Base-by-base conservation (phyloP, 2,329 filamentous ascomycete species). In the Aureobasidium zeae region DNA sequence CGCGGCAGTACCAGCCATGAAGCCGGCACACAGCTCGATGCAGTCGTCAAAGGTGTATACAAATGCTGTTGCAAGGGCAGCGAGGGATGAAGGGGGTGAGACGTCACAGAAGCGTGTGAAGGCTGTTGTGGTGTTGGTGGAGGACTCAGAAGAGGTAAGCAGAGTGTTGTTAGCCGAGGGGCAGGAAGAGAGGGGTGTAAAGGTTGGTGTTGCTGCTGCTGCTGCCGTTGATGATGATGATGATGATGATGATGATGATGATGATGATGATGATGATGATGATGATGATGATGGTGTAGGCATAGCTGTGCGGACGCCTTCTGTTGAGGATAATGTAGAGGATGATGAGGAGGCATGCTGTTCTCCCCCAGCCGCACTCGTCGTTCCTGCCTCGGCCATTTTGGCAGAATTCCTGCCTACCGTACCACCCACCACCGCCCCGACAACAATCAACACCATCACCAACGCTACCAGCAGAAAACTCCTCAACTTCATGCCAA, bases 1-100 rank as follows among this genome's bases (percentile, higher is more conserved):
- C 2, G 19, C 9, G 34, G 29, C 33, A 15, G 32, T 46, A 11
- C 36, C 43, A 31, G 49, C 45, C 36, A 47, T 51, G 48, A 55
- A 52, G 19, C 52, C 51, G 10, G 59, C 57, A 48, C 60, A 63
- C 26, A 60, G 17, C 42, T 61, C 58, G 20, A 62, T 53, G 51
- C 60, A 63, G 44, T 63, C 60, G 48, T 49, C 49, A 49, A 63
- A 58, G 42, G 50, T 55, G 51, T 62, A 63, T 13, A 60, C 59
- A 48, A 55, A 63, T 6, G 56, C 58, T 43, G 55, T 48, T 4
- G 53, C 47, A 28, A 60, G 50, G 4, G 38, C 19, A 6, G 32
- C 17, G 30, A 33, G 44, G n/a, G 51, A 39, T 5, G 51, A 41
- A 7, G 60, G 59, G 17, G 51, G 55, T 29, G 52, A 38, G 47